Base-by-base conservation (phyloP, 805 yeast genomes). In the Cephaloascus fragrans region DNA sequence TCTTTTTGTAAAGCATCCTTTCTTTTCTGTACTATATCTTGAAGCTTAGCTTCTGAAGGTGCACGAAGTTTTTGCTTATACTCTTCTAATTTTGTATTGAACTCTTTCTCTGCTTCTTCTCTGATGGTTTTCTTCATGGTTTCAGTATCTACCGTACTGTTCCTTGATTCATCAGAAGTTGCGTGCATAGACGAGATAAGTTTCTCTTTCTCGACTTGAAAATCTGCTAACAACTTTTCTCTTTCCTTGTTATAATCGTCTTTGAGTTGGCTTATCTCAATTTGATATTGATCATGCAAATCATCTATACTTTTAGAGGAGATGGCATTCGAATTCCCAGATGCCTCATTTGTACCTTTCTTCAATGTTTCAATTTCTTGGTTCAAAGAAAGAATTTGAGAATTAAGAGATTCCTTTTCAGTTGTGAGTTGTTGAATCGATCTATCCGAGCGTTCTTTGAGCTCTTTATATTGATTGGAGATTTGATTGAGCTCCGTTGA, bases 11-110 rank as follows among this genome's bases (percentile, higher is more conserved):
- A 42, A 19, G 50, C 48, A 9, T 44, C 42, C 32, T 50, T 49
- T 38, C 67, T 47, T 40, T 54, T 57, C 41, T 61, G 62, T 31
- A 55, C 52, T 19, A 61, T 59, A 19, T 57, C 61, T 39, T 53
- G 53, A 32, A 67, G 55, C 44, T 55, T 58, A 3, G 60, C 62
- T 35, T 58, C 62, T 14, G 62, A 53, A 16, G 68, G 64, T 1
- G 57, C 64, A 39, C 70, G 56, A n/a, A 67, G 44, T 37, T 51
- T 53, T 17, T 45, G 54, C 40, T 61, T 64, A 37, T 14, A 14
- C 15, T 31, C 18, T 18, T 45, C 50, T 3, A 36, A 36, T 43
- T 42, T 26, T 14, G 26, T 40, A 18, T 31, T 34, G 1, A 40
- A 42, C 42, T 43, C 44, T 20, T 47, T 38, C 26, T 39, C 38